phyloP scores from a whole-genome alignment of 208 protist genomes.

The Blechomonas ayalai region DNA sequence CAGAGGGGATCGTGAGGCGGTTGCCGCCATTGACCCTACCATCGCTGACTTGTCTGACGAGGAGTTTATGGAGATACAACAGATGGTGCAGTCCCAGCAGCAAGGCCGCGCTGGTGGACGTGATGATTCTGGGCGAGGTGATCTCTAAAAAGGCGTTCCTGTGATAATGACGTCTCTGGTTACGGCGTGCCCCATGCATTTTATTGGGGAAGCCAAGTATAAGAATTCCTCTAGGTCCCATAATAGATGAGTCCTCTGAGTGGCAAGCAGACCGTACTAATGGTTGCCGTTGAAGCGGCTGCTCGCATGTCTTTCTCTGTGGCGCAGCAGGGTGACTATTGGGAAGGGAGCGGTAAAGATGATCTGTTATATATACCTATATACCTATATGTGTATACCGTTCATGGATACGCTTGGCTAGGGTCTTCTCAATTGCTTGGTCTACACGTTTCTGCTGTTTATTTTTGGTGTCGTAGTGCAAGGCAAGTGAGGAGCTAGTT shows the following conservation, averaged over 20 bases:
- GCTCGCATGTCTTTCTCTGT: too few species aligned
- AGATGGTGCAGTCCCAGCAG: slow-evolving; percentile 9
- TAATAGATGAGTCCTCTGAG: too few species aligned
- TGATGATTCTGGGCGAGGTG: not conserved
- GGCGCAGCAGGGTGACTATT: not conserved
- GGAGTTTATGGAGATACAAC: slow-evolving; percentile 37
- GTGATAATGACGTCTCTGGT: too few species aligned
- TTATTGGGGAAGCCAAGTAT: too few species aligned
- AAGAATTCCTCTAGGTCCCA: too few species aligned
- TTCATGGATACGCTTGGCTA: not conserved
- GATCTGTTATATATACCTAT: too few species aligned
- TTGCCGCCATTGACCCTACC: slow-evolving; percentile 44
- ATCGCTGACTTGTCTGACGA: slow-evolving; percentile 42
- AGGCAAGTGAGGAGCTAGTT: too few species aligned
- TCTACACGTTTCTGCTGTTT: not conserved
- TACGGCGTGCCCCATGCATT: too few species aligned
- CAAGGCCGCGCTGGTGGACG: not conserved
- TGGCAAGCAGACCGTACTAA: too few species aligned
- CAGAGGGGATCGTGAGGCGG: slow-evolving; percentile 30
- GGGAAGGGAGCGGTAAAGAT: not conserved
- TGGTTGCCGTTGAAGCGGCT: not conserved
- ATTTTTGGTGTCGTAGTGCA: slow-evolving; percentile 7
- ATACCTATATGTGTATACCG: not conserved
- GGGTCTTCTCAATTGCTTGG: too few species aligned
- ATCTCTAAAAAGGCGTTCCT: not conserved